Conservation (phyloP, 1,284 basidiomycete genomes). For the Ganoderma boninense region DNA sequence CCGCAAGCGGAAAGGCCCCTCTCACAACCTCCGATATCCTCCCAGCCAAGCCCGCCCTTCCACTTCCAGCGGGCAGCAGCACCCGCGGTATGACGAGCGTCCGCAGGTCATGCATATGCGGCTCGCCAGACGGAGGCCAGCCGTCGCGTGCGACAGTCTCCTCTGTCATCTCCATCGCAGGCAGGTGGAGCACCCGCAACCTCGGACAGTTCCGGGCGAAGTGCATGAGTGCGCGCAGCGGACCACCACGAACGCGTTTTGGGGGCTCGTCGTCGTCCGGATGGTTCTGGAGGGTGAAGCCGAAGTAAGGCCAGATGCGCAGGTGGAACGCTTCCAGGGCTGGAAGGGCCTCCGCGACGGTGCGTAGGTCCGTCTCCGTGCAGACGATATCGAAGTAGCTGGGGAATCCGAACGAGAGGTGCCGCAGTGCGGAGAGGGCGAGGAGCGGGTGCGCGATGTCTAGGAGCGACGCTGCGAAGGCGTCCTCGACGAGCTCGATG, state of each 20-base stretch:
- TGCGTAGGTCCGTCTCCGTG: not conserved
- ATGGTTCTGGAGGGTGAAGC: not conserved
- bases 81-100: not conserved
- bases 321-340: not conserved
- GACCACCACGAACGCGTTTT: not conserved
- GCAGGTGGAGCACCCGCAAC: not conserved
- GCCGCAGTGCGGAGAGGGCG: not conserved
- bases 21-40: not conserved
- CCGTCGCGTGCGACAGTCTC: no score
- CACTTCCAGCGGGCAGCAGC: not conserved
- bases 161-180: conserved; percentile 6
- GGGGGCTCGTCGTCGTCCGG: not conserved
- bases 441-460: not conserved
- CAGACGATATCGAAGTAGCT: not conserved
- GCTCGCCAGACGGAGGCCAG: no score
- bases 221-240: not conserved
- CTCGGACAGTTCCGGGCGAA: conserved; percentile 1
- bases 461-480: not conserved
- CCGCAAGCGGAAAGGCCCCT: not conserved
- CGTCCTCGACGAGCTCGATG: not conserved
- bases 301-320: not conserved
- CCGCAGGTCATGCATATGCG: not conserved
- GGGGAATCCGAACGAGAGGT: not conserved
- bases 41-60: not conserved
- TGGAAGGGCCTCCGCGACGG: not conserved